These are phyloP conservation scores for Schwanniomyces polymorphus DNA, from an alignment of 805 yeast species.

Conservation along the genomic window DNA sequence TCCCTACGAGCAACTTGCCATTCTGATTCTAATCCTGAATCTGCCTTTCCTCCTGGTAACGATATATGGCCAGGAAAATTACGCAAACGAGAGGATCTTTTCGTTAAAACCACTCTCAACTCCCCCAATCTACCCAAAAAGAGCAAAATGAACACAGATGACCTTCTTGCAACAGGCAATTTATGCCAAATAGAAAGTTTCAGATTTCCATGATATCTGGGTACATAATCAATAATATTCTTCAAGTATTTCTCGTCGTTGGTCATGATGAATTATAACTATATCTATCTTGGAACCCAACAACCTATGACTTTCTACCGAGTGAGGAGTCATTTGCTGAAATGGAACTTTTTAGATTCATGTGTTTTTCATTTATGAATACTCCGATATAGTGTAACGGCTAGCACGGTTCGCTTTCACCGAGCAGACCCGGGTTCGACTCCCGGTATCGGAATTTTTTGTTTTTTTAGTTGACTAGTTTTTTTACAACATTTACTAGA, in stretches of 20 bases:
- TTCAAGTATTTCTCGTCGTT: conserved; percentile 19
- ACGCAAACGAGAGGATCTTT: conserved; percentile 66
- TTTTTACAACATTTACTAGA: no score
- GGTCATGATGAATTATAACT: background rate
- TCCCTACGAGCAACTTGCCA: conserved; percentile 81
- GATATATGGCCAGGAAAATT: conserved; percentile 90
- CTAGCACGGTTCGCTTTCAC: conserved; percentile 56
- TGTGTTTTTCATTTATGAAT: no score
- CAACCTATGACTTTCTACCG: no score
- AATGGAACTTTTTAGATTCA: no score
- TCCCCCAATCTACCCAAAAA: conserved; percentile 76
- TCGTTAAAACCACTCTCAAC: conserved; percentile 74
- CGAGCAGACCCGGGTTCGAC: conserved; percentile 75
- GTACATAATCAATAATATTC: conserved; percentile 32
- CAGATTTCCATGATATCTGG: conserved; percentile 29
- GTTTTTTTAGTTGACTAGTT: no score
- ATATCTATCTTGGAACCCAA: no score
- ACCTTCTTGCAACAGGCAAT: conserved; percentile 66
- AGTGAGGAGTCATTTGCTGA: no score
- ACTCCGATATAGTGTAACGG: conserved; percentile 53
- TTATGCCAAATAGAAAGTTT: conserved; percentile 55
- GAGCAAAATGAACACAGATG: conserved; percentile 76
- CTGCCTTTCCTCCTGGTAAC: conserved; percentile 93
- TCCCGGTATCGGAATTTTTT: conserved; percentile 72
- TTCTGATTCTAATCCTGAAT: conserved; percentile 60